Percentiles rank a stretch among this genome's conserved stretches.
Evolutionary conservation across 495 filamentous ascomycete genomes (phyloP).

Genomic region (Penicillium longicatenatum): DNA sequence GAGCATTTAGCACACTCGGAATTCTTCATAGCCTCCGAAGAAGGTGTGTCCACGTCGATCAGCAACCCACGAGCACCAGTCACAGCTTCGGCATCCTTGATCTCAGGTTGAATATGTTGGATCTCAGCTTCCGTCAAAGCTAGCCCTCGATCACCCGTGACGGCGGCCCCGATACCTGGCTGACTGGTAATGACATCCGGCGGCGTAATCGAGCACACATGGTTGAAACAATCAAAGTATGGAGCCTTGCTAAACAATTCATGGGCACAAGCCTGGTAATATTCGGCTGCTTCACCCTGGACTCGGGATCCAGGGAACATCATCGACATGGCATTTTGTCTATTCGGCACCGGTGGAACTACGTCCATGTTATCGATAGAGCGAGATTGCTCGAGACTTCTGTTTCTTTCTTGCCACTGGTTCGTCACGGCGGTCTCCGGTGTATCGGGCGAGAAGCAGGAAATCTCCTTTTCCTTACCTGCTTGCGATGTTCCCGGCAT

Average conservation of each 20-base stretch:
- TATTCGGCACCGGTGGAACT: constrained; percentile 3
- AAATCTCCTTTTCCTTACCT: constrained; percentile 23
- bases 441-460: constrained; percentile 30
- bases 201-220: constrained; percentile 46
- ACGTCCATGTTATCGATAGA: constrained; percentile 7
- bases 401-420: constrained; percentile 24
- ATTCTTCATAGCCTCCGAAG: constrained; percentile 8
- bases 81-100: neutral
- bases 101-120: neutral
- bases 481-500: constrained; percentile 5
- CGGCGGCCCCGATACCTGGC: neutral
- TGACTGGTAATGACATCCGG: neutral
- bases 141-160: constrained; percentile 15
- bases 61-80: constrained; percentile 19
- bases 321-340: constrained; percentile 23
- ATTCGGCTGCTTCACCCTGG: constrained; percentile 51
- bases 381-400: constrained; percentile 22
- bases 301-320: constrained; percentile 33
- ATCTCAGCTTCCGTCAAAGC: constrained; percentile 17
- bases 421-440: constrained; percentile 27
- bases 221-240: constrained; percentile 53
- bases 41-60: constrained; percentile 36
- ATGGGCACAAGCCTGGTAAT: constrained; percentile 55
- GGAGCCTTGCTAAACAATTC: constrained; percentile 50
- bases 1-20: constrained; percentile 3